phyloP scores from a whole-genome alignment of 2,329 filamentous ascomycete genomes.

The Diaporthe caulivora region DNA sequence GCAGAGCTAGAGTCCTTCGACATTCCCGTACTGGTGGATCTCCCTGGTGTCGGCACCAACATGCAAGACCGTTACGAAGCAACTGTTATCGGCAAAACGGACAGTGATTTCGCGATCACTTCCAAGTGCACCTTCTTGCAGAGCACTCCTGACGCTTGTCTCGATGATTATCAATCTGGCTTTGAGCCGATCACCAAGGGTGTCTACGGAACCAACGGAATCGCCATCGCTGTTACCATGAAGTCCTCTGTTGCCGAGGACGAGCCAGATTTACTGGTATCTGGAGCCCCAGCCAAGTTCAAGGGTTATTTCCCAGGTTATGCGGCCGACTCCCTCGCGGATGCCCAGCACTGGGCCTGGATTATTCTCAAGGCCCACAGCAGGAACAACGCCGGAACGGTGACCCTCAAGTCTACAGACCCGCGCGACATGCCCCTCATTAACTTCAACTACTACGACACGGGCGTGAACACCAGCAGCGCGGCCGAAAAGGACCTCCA shows the following conservation, averaged over 20 bases:
- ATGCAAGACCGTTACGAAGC: slow-evolving; percentile 46
- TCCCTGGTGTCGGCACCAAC: slow-evolving; percentile 50
- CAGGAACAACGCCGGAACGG: slow-evolving; percentile 43
- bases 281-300: slow-evolving; percentile 42
- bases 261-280: slow-evolving; percentile 61
- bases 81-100: slow-evolving; percentile 40
- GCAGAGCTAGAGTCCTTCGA: slow-evolving; percentile 43
- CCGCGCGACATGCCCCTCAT: slow-evolving; percentile 41
- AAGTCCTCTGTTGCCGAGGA: slow-evolving; percentile 48
- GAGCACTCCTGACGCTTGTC: slow-evolving; percentile 40
- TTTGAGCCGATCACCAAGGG: slow-evolving; percentile 32
- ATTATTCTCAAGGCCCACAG: slow-evolving; percentile 43
- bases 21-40: slow-evolving; percentile 47
- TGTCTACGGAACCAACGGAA: slow-evolving; percentile 42
- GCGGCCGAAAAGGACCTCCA: slow-evolving; percentile 20
- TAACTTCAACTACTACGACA: slow-evolving; percentile 32
- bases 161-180: slow-evolving; percentile 40
- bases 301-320: slow-evolving; percentile 40
- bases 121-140: slow-evolving; percentile 41
- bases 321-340: slow-evolving; percentile 33
- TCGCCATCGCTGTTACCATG: slow-evolving; percentile 22
- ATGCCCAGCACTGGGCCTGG: slow-evolving; percentile 40
- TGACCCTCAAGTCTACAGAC: slow-evolving; percentile 41
- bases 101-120: slow-evolving; percentile 21
- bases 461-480: slow-evolving; percentile 29